Percentiles rank a stretch among this genome's conserved stretches.
These are phyloP conservation scores for Mortierella sp. DNA, from an alignment of 371 early-diverging fungal genomes.

Conservation along the genomic window DNA sequence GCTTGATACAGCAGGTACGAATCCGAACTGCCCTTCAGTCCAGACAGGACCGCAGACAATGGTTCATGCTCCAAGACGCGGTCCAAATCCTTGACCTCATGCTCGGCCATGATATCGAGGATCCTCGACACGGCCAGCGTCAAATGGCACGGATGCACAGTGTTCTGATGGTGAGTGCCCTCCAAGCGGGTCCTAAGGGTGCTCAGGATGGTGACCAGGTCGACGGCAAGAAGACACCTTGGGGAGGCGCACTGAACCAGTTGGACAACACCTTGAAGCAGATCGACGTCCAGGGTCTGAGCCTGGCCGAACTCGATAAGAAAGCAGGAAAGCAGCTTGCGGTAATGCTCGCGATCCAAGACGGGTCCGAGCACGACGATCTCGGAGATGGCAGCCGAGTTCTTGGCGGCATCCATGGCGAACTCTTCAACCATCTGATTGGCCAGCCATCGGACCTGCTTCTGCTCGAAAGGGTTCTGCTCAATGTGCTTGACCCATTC, in stretches of 20 bases:
- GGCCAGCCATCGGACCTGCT: too few species aligned
- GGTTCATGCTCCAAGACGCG: conserved; percentile 11
- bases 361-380: neutral
- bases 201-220: conserved; percentile 7
- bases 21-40: conserved; percentile 3
- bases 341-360: neutral
- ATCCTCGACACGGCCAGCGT: neutral
- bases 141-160: neutral
- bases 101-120: conserved; percentile 15
- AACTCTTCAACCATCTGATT: too few species aligned
- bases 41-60: neutral
- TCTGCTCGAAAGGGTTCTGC: too few species aligned
- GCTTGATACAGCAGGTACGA: conserved; percentile 7
- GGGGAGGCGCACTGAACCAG: neutral
- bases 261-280: conserved; percentile 9
- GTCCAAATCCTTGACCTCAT: conserved; percentile 4
- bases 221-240: neutral
- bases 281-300: neutral
- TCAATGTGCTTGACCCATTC: too few species aligned
- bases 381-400: too few species aligned
- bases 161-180: conserved; percentile 2
- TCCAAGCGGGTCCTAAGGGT: neutral
- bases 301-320: neutral
- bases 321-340: conserved; percentile 4
- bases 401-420: too few species aligned